phyloP scores from a whole-genome alignment of 176 grass and related monocot species.

The Aegilops longissima region DNA sequence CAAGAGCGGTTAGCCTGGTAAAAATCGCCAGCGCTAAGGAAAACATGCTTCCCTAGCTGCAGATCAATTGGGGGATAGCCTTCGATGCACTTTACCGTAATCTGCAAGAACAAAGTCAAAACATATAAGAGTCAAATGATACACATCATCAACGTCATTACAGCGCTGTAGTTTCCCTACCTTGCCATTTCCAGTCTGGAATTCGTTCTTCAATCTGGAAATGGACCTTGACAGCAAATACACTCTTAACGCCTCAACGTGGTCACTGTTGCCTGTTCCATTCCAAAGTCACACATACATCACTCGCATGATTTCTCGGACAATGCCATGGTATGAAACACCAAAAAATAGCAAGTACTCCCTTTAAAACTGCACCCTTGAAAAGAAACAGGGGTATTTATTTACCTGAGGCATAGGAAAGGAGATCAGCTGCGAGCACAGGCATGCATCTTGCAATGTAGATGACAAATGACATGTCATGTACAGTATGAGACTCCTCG shows the following conservation, averaged over 20 bases:
- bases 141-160: not conserved
- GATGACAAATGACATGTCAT: slow-evolving; percentile 64
- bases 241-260: slow-evolving; percentile 53
- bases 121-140: not conserved
- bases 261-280: slow-evolving; percentile 64
- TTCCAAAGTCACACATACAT: slow-evolving; percentile 13
- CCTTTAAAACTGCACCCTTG: not conserved
- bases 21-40: slow-evolving; percentile 72
- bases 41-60: slow-evolving; percentile 68
- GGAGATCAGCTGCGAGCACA: slow-evolving; percentile 40
- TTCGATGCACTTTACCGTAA: slow-evolving; percentile 66
- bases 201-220: slow-evolving; percentile 67
- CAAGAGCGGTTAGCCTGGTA: slow-evolving; percentile 48
- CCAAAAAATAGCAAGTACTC: not conserved
- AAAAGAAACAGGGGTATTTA: slow-evolving; percentile 21
- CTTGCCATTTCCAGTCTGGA: slow-evolving; percentile 76
- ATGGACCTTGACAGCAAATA: slow-evolving; percentile 75
- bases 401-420: slow-evolving; percentile 60
- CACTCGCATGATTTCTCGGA: slow-evolving; percentile 13
- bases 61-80: slow-evolving; percentile 55
- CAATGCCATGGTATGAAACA: not conserved
- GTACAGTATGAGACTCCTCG: slow-evolving; percentile 56
- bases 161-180: slow-evolving; percentile 36
- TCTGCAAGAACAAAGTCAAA: slow-evolving; percentile 41
- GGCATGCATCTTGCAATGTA: slow-evolving; percentile 38